Base-by-base conservation (phyloP, 139 green algal species). In the Coelastrella sp. region DNA sequence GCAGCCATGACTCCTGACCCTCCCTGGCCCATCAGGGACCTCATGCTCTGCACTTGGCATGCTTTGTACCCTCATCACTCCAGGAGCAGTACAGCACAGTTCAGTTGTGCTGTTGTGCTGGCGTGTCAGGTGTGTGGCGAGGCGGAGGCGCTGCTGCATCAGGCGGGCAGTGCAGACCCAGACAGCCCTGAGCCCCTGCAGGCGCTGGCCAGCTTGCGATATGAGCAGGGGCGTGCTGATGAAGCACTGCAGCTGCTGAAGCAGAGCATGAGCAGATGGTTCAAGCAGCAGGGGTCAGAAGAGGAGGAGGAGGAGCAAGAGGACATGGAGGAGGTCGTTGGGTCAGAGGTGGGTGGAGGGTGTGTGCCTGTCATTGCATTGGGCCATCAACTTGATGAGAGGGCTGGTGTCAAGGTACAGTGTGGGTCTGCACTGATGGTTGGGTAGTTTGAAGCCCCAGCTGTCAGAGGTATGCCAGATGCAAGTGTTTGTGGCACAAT, bases 241-340 rank as follows among this genome's bases (percentile, higher is more conserved):
- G 94, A 97, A 82, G 97, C 96, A 27, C 90, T 97, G 66, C 78
- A 76, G 4, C 24, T 91, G 73, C 93, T 98, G 61, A 86, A 88
- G n/a, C 74, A 94, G 80, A 96, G 93, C 70, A 95, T 98, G 91
- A 70, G 83, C 20, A 87, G 96, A n/a, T 98, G 96, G 97, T 95
- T 93, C 86, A 90, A 91, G 58, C 90, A 7, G 1, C 86, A 91
- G 83, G 82, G 59, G 8, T 27, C 56, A 7, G 76, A 80, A 56
- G 91, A 91, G 0, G 92, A 92, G 7, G 89, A 93, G 11, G 89
- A 78, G 0, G 85, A 91, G 17, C 91, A 74, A 57, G 61, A 89
- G 7, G 85, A 85, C 19, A 63, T 35, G 78, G 12, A 85, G 63
- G 93, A 68, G 7, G 88, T 89, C 12, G 80, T 72, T 27, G 78